Percentiles rank a stretch among this genome's conserved stretches.
phyloP scores from a whole-genome alignment of 306 rosid genomes.

The Castanopsis chinensis region DNA sequence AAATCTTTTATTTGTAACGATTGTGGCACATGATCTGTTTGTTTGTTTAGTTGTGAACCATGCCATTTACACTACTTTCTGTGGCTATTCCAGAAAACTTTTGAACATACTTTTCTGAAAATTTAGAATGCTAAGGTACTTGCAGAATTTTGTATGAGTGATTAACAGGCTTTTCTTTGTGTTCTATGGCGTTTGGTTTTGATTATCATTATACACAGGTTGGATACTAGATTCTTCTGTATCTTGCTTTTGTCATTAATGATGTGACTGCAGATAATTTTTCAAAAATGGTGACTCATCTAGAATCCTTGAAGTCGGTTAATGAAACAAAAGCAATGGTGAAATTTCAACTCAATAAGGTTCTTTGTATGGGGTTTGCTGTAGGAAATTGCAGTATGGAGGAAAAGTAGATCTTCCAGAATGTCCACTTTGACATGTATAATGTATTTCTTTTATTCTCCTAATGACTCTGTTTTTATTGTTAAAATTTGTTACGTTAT shows the following conservation, averaged over 20 bases:
- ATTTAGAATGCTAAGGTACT: background rate
- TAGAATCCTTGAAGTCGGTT: slow-evolving; percentile 74
- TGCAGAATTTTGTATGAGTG: background rate
- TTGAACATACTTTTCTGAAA: background rate
- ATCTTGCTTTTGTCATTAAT: background rate
- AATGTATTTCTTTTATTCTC: no score
- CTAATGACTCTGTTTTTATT: no score
- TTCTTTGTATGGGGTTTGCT: slow-evolving; percentile 86
- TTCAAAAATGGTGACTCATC: slow-evolving; percentile 76
- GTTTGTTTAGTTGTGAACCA: background rate
- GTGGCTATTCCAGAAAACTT: background rate
- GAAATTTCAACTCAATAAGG: slow-evolving; percentile 81
- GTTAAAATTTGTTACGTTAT: no score
- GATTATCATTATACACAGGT: background rate
- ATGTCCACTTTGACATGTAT: no score
- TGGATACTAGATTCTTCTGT: background rate
- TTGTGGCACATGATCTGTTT: background rate
- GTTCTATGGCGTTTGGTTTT: background rate
- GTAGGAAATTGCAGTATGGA: slow-evolving; percentile 85
- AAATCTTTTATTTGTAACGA: background rate
- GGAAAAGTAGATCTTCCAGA: slow-evolving; percentile 74
- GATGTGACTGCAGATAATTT: slow-evolving; percentile 53
- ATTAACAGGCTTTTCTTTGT: background rate
- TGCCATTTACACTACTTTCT: background rate
- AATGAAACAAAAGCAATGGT: slow-evolving; percentile 79